These are phyloP conservation scores for Botrytis hyacinthi DNA, from an alignment of 2,329 filamentous ascomycete genomes.

Conservation along the genomic window DNA sequence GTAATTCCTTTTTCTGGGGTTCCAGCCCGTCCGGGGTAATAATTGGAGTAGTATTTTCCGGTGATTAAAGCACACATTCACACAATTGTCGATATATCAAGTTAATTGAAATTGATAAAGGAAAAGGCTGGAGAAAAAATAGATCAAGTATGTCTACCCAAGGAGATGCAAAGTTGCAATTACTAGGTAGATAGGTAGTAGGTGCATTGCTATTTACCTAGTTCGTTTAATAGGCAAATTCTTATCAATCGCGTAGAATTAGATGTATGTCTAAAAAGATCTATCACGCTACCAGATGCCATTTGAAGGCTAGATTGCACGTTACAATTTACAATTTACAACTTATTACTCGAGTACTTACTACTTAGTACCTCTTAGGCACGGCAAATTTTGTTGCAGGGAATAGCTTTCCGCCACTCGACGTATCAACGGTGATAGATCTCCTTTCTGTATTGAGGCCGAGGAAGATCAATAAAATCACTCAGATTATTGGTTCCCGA, in stretches of 20 bases:
- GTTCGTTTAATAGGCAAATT: neutral
- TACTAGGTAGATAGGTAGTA: neutral
- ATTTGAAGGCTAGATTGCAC: neutral
- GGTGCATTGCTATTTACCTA: neutral
- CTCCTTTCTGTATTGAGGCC: neutral
- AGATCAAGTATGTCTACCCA: neutral
- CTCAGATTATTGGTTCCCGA: slow-evolving; percentile 14
- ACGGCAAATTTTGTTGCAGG: neutral
- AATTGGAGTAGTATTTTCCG: neutral
- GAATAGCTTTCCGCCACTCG: neutral
- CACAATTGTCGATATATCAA: neutral
- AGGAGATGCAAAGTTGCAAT: neutral
- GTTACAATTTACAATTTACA: neutral
- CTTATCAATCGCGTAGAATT: neutral
- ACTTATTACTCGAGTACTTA: neutral
- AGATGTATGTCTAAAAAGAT: neutral
- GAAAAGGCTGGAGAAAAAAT: neutral
- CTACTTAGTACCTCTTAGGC: neutral
- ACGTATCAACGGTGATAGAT: neutral
- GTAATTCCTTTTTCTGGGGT: slow-evolving; percentile 1
- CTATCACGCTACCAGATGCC: neutral
- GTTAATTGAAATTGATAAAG: neutral
- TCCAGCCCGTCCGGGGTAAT: neutral
- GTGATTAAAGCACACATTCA: neutral
- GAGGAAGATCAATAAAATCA: neutral